Evolutionary conservation across 108 stramenopile genomes (phyloP), one percentile per base, ranked within the genome.

Genomic region (Hondaea fermentalgiana): DNA sequence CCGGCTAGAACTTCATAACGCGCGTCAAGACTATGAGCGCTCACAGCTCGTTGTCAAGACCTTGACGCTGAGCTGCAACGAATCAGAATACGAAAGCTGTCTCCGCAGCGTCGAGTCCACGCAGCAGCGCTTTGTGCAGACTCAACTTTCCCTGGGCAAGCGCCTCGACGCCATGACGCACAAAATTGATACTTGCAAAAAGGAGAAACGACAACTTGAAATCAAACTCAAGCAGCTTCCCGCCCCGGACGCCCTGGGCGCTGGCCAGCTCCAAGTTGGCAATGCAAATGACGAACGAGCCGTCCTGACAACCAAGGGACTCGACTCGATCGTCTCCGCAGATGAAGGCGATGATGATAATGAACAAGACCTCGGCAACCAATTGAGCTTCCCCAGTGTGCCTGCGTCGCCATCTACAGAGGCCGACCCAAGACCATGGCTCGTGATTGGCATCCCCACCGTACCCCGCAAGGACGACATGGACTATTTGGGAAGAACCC

Each of bases 401-500:
- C 35, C 35, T 35, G 64, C 25, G 1, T 57, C 55, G 55, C 21
- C 21, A 14, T 42, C 42, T 17, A 4, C 4, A 6, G 64, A 69
- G 25, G 64, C 64, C 42, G 64, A 69, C 35, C 64, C 25, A 17
- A 8, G 42, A 16, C 58, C 87, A 5, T 89, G 89, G 89, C 72
- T 89, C 3, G 72, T 57, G 21, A 89, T 89, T 2, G 89, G 76
- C 28, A 89, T 89, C 42, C 89, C 89, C n/a, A 87, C 89, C 29
- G 60, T 89, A 10, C 59, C 57, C 35, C 89, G 76, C 59, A 71
- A 60, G 23, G 59, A 83, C 10, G 5, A 43, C 5, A 21, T 42
- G 14, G 87, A 90, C 60, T 90, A 90, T 53, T 45, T 90, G 0
- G 29, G 28, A 6, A 44, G 76, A 19, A 72, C 90, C 12, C 58